Evolutionary conservation across 2,329 filamentous ascomycete genomes (phyloP).

Genomic region (Neophaeococcomyces aloes): DNA sequence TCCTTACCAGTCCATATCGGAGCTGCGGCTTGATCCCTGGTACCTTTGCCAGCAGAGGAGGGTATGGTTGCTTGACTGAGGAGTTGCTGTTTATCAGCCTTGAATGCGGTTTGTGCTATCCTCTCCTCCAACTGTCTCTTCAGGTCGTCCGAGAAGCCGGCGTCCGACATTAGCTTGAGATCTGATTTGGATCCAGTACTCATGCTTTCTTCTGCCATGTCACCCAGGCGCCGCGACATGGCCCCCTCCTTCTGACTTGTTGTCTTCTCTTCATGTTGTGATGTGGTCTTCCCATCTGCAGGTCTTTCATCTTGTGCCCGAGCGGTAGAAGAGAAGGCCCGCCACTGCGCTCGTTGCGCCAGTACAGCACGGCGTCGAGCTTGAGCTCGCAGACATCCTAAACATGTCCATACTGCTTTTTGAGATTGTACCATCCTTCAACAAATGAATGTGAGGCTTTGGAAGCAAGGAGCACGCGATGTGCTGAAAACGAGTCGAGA

Average conservation of each 20-base stretch:
- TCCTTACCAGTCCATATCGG: slow-evolving; percentile 72
- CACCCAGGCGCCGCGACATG: slow-evolving; percentile 46
- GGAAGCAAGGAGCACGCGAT: slow-evolving; percentile 1
- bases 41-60: slow-evolving; percentile 55
- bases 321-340: slow-evolving; percentile 11
- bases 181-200: slow-evolving; percentile 45
- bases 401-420: slow-evolving; percentile 17
- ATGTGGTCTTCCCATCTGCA: neutral
- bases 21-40: slow-evolving; percentile 56
- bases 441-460: slow-evolving; percentile 8
- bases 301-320: slow-evolving; percentile 4
- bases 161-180: slow-evolving; percentile 48
- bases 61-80: slow-evolving; percentile 46
- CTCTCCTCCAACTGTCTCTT: slow-evolving; percentile 49
- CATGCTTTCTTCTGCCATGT: slow-evolving; percentile 51
- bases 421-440: slow-evolving; percentile 15
- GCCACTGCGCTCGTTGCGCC: slow-evolving; percentile 3
- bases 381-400: slow-evolving; percentile 16
- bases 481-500: neutral
- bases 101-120: slow-evolving; percentile 46
- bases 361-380: slow-evolving; percentile 10
- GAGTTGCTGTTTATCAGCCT: slow-evolving; percentile 42
- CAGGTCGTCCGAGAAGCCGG: slow-evolving; percentile 52
- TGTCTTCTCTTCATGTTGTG: neutral
- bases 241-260: slow-evolving; percentile 38